A percentile compares a stretch with the other conserved stretches of the same genome.
Evolutionary conservation across 1,284 basidiomycete genomes (phyloP).

Genomic region (Leccinum pachyderme): DNA sequence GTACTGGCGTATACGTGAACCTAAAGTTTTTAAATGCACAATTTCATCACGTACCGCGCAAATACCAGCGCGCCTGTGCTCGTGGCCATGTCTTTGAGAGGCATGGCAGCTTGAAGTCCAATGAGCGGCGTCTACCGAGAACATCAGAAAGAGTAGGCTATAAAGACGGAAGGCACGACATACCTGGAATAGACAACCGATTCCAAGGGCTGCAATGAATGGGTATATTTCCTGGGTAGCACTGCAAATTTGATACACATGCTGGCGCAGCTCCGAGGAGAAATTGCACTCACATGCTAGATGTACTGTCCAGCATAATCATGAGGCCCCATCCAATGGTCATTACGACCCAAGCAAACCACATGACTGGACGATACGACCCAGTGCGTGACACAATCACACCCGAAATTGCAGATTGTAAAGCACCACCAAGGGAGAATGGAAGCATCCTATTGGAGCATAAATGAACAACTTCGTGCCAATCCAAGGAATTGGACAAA

Average conservation of each 20-base stretch:
- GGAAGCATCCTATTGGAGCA: conserved; percentile 39
- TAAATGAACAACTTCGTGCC: not conserved
- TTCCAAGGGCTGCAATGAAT: conserved; percentile 35
- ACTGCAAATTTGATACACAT: conserved; percentile 14
- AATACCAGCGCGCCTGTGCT: conserved; percentile 36
- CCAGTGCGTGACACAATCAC: conserved; percentile 36
- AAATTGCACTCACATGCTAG: conserved; percentile 20
- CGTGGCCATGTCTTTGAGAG: conserved; percentile 46
- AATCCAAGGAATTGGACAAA: conserved; percentile 4
- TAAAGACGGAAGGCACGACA: not conserved
- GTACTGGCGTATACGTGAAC: conserved; percentile 18
- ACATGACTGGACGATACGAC: conserved; percentile 40
- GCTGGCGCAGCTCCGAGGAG: not conserved
- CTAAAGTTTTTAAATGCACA: not conserved
- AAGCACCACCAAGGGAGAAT: conserved; percentile 37
- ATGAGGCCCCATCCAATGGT: conserved; percentile 38
- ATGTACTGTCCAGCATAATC: conserved; percentile 34
- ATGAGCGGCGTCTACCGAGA: conserved; percentile 31
- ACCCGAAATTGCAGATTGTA: conserved; percentile 37
- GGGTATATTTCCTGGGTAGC: conserved; percentile 35
- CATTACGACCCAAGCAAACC: conserved; percentile 31
- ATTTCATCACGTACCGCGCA: conserved; percentile 27
- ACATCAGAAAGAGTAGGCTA: not conserved
- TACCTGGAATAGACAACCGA: conserved; percentile 39
- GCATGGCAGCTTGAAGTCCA: conserved; percentile 46